A percentile compares a stretch with the other conserved stretches of the same genome.
Conservation (phyloP, 2,329 filamentous ascomycete genomes). For the Rutstroemia sydowiana region DNA sequence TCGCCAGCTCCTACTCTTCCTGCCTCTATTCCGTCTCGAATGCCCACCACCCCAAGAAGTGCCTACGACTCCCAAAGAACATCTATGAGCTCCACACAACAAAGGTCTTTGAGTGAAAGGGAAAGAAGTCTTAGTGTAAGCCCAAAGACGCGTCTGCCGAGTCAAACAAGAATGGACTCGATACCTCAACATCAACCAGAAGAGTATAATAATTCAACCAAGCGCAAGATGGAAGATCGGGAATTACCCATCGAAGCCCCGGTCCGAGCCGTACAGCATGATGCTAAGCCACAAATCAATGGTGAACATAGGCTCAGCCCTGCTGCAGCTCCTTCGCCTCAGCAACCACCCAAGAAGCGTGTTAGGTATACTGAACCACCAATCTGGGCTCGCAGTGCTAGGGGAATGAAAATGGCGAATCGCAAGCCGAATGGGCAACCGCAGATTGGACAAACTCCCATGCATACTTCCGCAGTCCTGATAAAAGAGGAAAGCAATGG, state of each 20-base stretch:
- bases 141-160: constrained; percentile 59
- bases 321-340: constrained; percentile 18
- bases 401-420: constrained; percentile 13
- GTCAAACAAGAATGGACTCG: constrained; percentile 19
- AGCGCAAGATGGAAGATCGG: constrained; percentile 27
- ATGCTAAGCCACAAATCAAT: constrained; percentile 18
- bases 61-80: constrained; percentile 43
- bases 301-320: constrained; percentile 16
- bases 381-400: constrained; percentile 35
- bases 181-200: constrained; percentile 14
- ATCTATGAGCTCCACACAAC: constrained; percentile 33
- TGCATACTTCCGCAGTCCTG: constrained; percentile 7
- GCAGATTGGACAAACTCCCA: constrained; percentile 9
- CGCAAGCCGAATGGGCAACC: constrained; percentile 21
- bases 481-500: constrained; percentile 25
- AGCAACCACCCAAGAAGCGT: constrained; percentile 40
- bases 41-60: constrained; percentile 34
- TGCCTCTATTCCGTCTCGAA: constrained; percentile 33
- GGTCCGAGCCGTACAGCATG: constrained; percentile 13
- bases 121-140: constrained; percentile 69
- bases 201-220: constrained; percentile 18
- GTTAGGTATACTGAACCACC: constrained; percentile 45
- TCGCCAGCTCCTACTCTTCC: constrained; percentile 33
- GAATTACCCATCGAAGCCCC: constrained; percentile 18
- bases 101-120: constrained; percentile 52